These are phyloP conservation scores for Elaeis guineensis DNA, from an alignment of 176 grass and related monocot species.

Conservation along the genomic window DNA sequence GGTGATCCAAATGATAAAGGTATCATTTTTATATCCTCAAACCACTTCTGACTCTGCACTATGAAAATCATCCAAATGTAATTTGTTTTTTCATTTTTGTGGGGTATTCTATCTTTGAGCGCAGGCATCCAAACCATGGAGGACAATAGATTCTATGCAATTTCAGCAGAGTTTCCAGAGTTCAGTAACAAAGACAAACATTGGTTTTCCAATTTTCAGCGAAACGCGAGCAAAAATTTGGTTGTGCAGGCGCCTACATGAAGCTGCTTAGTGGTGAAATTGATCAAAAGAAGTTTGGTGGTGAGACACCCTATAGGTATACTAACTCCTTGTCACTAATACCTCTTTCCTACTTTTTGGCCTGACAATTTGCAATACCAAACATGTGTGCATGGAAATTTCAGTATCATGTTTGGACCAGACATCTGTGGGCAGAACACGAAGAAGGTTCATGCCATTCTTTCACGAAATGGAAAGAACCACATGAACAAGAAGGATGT, in stretches of 20 bases:
- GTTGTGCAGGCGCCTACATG: slow-evolving; percentile 86
- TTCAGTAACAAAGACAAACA: slow-evolving; percentile 83
- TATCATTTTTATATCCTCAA: slow-evolving; percentile 1
- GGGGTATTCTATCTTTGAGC: not conserved
- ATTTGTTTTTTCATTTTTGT: not conserved
- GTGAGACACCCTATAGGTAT: slow-evolving; percentile 85
- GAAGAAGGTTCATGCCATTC: slow-evolving; percentile 61
- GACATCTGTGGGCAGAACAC: slow-evolving; percentile 59
- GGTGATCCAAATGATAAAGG: slow-evolving; percentile 75
- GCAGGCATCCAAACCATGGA: slow-evolving; percentile 91
- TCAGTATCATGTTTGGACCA: slow-evolving; percentile 66
- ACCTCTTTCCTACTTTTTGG: not conserved
- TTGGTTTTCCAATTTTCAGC: slow-evolving; percentile 88
- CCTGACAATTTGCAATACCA: not conserved
- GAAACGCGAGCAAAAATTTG: slow-evolving; percentile 96
- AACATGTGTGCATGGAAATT: not conserved
- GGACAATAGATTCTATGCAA: slow-evolving; percentile 94
- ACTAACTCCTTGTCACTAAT: not conserved
- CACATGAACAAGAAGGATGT: slow-evolving; percentile 95
- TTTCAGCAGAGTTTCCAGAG: slow-evolving; percentile 64
- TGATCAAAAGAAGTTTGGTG: slow-evolving; percentile 96
- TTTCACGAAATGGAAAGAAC: slow-evolving; percentile 65
- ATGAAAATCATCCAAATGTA: too few relatives aligned
- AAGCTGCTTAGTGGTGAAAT: slow-evolving; percentile 78
- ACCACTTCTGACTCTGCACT: not conserved